phyloP scores from a whole-genome alignment of 106 monocot species.

The Allium sativum region DNA sequence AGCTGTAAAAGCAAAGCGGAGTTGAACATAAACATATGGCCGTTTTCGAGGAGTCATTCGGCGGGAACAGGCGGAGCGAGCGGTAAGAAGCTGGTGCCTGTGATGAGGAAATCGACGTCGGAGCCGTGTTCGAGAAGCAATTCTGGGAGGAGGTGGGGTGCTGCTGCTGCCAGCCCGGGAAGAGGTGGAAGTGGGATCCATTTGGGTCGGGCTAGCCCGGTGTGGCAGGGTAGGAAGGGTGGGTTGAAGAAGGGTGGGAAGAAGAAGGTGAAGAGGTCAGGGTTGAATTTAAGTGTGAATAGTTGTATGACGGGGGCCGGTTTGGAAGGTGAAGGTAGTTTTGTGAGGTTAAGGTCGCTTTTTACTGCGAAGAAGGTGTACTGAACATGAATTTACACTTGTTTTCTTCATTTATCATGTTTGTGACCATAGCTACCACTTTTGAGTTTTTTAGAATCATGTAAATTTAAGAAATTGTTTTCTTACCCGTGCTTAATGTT shows the following conservation, averaged over 20 bases:
- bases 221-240: constrained; percentile 30
- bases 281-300: constrained; percentile 49
- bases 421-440: too few species aligned
- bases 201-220: constrained; percentile 63
- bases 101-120: constrained; percentile 42
- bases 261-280: constrained; percentile 3
- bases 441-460: too few species aligned
- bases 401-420: too few species aligned
- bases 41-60: constrained; percentile 79
- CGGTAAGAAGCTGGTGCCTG: constrained; percentile 1
- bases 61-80: constrained; percentile 32
- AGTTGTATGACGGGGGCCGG: constrained; percentile 39
- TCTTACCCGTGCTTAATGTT: too few species aligned
- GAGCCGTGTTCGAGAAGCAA: constrained; percentile 97
- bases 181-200: constrained; percentile 30
- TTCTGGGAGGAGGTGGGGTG: constrained; percentile 27
- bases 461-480: too few species aligned
- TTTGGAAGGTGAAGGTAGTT: constrained; percentile 8
- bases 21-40: constrained; percentile 87
- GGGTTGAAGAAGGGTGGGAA: background rate
- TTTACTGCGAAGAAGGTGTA: constrained; percentile 69
- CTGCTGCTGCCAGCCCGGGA: constrained; percentile 27
- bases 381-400: constrained; percentile 2
- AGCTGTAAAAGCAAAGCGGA: constrained; percentile 22
- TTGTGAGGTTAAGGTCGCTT: constrained; percentile 50